These are phyloP conservation scores for Pyrenophora graminea DNA, from an alignment of 2,329 filamentous ascomycete genomes.

Conservation along the genomic window DNA sequence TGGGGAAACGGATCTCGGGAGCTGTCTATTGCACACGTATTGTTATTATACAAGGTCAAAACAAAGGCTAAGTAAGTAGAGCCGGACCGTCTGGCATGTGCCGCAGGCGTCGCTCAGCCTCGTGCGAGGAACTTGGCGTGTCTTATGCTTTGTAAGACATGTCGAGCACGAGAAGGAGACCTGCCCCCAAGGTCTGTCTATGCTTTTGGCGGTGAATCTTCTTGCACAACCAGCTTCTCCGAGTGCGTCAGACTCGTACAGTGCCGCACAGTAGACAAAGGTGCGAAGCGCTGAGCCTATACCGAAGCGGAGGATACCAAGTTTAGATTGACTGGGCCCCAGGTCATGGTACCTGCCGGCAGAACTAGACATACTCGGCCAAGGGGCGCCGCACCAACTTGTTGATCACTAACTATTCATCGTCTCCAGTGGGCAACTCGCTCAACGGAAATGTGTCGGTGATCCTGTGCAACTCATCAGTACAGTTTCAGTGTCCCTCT, in stretches of 20 bases:
- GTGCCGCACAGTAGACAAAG: not conserved
- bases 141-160: conserved; percentile 1
- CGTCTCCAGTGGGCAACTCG: not conserved
- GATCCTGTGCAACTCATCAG: not conserved
- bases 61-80: conserved; percentile 3
- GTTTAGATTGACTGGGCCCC: not conserved
- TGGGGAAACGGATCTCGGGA: not conserved
- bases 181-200: not conserved
- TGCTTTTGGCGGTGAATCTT: not conserved
- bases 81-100: conserved; percentile 10
- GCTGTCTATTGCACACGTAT: not conserved
- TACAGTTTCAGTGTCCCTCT: not conserved
- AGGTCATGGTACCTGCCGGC: not conserved
- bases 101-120: conserved; percentile 19
- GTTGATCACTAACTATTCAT: not conserved
- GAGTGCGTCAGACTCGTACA: not conserved
- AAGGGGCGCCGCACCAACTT: not conserved
- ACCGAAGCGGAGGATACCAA: too few species aligned
- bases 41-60: not conserved
- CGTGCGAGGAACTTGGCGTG: conserved; percentile 7
- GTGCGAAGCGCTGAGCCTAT: not conserved
- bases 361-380: not conserved
- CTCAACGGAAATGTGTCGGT: not conserved
- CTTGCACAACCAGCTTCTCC: too few species aligned
- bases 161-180: conserved; percentile 1